These are phyloP conservation scores for Exophiala calicioides DNA, from an alignment of 2,329 filamentous ascomycete genomes.

Conservation along the genomic window DNA sequence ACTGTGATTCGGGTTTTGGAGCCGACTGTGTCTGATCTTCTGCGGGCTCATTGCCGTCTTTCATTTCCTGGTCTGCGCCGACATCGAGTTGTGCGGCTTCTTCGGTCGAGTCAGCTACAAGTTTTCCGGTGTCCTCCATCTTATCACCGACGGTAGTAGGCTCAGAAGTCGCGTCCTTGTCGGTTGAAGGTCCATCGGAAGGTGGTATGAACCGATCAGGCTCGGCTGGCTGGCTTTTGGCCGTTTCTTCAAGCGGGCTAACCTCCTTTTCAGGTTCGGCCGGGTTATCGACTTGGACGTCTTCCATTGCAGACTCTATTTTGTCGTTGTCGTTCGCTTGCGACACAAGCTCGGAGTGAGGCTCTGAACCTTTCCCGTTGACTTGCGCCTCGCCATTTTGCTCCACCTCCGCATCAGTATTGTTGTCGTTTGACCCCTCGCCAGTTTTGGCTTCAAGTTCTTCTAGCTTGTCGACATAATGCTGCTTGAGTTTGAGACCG, in stretches of 20 bases:
- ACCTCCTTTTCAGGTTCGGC: slow-evolving; percentile 5
- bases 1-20: background rate
- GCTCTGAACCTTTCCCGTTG: slow-evolving; percentile 28
- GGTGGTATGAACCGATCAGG: too few relatives aligned
- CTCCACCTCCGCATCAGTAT: slow-evolving; percentile 5
- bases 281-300: background rate
- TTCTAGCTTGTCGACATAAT: slow-evolving; percentile 64
- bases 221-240: too few relatives aligned
- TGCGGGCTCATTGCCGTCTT: slow-evolving; percentile 14
- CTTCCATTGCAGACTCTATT: background rate
- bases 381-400: slow-evolving; percentile 34
- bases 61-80: slow-evolving; percentile 9
- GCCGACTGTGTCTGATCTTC: slow-evolving; percentile 6
- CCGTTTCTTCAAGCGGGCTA: too few relatives aligned
- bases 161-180: too few relatives aligned
- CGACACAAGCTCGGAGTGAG: slow-evolving; percentile 8
- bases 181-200: too few relatives aligned
- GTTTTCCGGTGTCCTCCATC: slow-evolving; percentile 3
- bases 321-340: background rate
- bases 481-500: slow-evolving; percentile 68
- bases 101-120: too few relatives aligned
- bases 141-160: too few relatives aligned
- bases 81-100: too few relatives aligned
- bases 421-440: slow-evolving; percentile 1
- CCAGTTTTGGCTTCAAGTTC: slow-evolving; percentile 34